Evolutionary conservation across 768 basidiomycete genomes (phyloP).

Genomic region (Amanita pallidorosea): DNA sequence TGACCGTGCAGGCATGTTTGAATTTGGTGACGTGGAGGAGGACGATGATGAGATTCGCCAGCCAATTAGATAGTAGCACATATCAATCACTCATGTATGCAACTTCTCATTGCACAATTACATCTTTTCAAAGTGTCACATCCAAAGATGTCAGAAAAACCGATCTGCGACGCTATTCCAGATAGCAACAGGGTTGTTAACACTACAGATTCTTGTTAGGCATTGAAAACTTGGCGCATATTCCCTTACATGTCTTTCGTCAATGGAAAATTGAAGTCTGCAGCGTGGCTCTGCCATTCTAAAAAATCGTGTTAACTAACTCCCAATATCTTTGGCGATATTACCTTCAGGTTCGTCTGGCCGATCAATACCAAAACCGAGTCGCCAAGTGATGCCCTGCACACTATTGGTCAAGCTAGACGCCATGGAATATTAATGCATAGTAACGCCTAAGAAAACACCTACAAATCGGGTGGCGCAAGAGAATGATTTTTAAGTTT

Average conservation of each 20-base stretch:
- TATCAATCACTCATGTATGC: neutral
- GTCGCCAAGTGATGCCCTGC: constrained; percentile 55
- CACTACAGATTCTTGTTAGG: constrained; percentile 20
- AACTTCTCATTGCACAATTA: neutral
- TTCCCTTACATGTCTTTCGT: constrained; percentile 35
- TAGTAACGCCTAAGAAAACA: constrained; percentile 3
- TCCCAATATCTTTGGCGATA: neutral
- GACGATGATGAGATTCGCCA: constrained; percentile 34
- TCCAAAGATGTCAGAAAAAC: constrained; percentile 7
- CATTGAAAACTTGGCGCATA: neutral
- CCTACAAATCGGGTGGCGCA: constrained; percentile 52
- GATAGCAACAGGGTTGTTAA: constrained; percentile 44
- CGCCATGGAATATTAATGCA: neutral
- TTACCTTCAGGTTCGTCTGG: constrained; percentile 44
- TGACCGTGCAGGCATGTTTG: constrained; percentile 75
- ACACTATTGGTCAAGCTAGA: constrained; percentile 40
- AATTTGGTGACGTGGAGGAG: constrained; percentile 86
- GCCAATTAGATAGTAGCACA: neutral
- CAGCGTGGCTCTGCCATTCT: constrained; percentile 51
- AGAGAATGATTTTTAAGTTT: constrained; percentile 42
- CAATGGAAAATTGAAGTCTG: constrained; percentile 40
- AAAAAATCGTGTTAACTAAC: neutral
- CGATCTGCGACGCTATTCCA: constrained; percentile 37
- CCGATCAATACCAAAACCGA: constrained; percentile 48
- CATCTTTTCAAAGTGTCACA: neutral